These are phyloP conservation scores for Leptographium lundbergii DNA, from an alignment of 2,329 filamentous ascomycete genomes.

Conservation along the genomic window DNA sequence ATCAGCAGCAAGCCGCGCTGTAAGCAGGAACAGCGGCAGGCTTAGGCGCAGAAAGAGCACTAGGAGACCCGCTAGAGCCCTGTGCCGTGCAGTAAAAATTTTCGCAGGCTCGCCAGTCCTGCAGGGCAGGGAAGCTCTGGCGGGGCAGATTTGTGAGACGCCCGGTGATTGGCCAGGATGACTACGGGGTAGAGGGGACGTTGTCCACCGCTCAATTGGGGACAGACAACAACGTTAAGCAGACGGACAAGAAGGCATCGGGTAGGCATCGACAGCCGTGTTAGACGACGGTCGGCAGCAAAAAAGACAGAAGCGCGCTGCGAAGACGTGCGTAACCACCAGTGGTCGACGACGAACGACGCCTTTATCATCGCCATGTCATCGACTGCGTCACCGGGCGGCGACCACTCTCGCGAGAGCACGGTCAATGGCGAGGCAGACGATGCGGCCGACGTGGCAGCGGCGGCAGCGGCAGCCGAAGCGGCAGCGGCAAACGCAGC, in stretches of 20 bases:
- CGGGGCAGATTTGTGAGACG: background rate
- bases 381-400: constrained; percentile 8
- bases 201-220: background rate
- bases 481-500: background rate
- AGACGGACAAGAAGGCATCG: background rate
- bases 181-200: background rate
- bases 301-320: background rate
- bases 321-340: background rate
- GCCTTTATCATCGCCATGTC: constrained; percentile 8
- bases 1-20: background rate
- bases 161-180: background rate
- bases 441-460: constrained; percentile 2
- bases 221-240: background rate
- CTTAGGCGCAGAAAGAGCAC: background rate
- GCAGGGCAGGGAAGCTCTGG: background rate
- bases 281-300: background rate
- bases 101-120: background rate
- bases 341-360: background rate
- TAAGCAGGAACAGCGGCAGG: background rate
- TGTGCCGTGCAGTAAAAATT: background rate
- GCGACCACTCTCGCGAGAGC: constrained; percentile 6
- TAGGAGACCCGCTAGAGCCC: background rate
- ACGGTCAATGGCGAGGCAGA: constrained; percentile 6
- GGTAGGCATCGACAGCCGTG: background rate
- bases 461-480: background rate